A percentile compares a stretch with the other conserved stretches of the same genome.
Conservation (phyloP, 106 monocot genomes). For the Allium cepa region DNA sequence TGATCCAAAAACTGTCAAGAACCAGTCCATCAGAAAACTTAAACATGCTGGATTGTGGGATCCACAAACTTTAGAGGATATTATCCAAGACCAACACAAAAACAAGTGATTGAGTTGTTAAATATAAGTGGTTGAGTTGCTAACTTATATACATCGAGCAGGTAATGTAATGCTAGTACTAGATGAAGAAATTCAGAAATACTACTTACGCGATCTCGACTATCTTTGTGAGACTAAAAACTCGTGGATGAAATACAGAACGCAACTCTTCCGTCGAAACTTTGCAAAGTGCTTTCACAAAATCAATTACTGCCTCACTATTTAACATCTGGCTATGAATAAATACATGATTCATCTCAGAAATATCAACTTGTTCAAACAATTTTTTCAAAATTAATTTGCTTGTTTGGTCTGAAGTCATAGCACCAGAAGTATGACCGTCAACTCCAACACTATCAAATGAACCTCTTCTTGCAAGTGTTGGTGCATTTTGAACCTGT, state of each 20-base stretch:
- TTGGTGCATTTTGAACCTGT: slow-evolving; percentile 31
- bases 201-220: slow-evolving; percentile 87
- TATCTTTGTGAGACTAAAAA: slow-evolving; percentile 94
- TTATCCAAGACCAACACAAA: too few species aligned
- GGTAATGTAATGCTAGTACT: too few species aligned
- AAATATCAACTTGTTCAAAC: slow-evolving; percentile 81
- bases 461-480: slow-evolving; percentile 71
- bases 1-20: too few species aligned
- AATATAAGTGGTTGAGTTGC: too few species aligned
- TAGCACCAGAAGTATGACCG: slow-evolving; percentile 67
- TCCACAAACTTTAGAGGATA: too few species aligned
- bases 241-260: slow-evolving; percentile 77
- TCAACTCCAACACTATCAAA: slow-evolving; percentile 98
- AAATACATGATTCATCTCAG: slow-evolving; percentile 78
- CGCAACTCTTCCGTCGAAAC: slow-evolving; percentile 89
- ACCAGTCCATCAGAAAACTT: too few species aligned
- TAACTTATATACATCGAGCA: too few species aligned
- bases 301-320: slow-evolving; percentile 82
- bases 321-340: slow-evolving; percentile 73
- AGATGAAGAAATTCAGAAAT: neutral
- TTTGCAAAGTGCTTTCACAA: slow-evolving; percentile 92
- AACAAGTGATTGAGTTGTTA: too few species aligned
- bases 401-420: slow-evolving; percentile 72
- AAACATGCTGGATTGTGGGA: too few species aligned
- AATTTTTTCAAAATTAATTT: slow-evolving; percentile 63